Evolutionary conservation across 2,329 filamentous ascomycete species (phyloP).

Genomic region (Xylariaceae sp.): DNA sequence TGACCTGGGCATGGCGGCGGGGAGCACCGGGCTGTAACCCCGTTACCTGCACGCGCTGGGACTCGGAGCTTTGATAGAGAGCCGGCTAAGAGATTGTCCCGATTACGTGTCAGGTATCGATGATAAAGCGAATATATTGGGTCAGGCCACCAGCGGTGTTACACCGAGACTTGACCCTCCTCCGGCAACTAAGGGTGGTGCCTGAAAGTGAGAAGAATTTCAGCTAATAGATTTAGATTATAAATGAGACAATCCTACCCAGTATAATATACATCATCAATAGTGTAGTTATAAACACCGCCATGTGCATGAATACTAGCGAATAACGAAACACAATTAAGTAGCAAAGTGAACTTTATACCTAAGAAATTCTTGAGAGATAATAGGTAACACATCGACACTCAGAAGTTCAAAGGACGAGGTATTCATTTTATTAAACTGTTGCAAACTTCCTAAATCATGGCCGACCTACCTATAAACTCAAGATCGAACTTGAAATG

Average conservation of each 20-base stretch:
- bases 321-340: neutral
- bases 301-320: neutral
- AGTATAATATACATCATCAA: conserved; percentile 7
- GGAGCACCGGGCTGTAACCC: conserved; percentile 2
- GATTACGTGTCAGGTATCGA: conserved; percentile 16
- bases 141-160: conserved; percentile 21
- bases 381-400: neutral
- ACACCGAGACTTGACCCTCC: conserved; percentile 17
- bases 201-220: neutral
- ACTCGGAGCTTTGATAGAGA: conserved; percentile 6
- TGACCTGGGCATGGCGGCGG: conserved; percentile 9
- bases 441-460: neutral
- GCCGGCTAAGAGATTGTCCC: conserved; percentile 16
- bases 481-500: neutral
- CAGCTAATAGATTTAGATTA: neutral
- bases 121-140: conserved; percentile 12
- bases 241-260: neutral
- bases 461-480: neutral
- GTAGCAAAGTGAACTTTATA: neutral
- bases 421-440: neutral
- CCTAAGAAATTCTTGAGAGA: neutral
- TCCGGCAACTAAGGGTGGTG: conserved; percentile 16
- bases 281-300: conserved; percentile 9
- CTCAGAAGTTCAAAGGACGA: neutral
- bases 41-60: neutral